phyloP scores from a whole-genome alignment of 306 rosid species.

The Trifolium repens region DNA sequence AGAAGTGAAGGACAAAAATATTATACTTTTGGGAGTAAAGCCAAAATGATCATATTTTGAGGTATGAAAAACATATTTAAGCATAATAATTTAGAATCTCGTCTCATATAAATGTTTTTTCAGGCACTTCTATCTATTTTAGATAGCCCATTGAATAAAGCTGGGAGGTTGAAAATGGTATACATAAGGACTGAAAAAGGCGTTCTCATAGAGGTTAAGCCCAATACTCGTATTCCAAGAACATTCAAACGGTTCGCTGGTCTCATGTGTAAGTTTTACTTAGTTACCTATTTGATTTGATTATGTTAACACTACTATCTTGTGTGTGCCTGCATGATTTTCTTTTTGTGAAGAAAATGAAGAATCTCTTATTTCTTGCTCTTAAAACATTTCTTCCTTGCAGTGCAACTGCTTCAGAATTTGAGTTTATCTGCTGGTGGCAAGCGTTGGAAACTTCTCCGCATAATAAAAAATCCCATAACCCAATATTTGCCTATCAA shows the following conservation, averaged over 20 bases:
- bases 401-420: constrained; percentile 84
- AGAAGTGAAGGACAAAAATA: too few relatives aligned
- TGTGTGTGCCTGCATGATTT: background rate
- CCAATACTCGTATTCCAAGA: constrained; percentile 84
- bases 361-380: constrained; percentile 4
- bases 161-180: constrained; percentile 76
- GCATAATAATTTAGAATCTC: too few relatives aligned
- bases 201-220: constrained; percentile 79
- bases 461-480: constrained; percentile 78
- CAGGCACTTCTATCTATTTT: constrained; percentile 81
- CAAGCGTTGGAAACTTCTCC: constrained; percentile 71
- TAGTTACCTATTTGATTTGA: background rate
- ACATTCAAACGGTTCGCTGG: constrained; percentile 87
- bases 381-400: constrained; percentile 32
- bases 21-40: too few relatives aligned
- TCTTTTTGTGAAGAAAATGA: background rate
- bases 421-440: constrained; percentile 76
- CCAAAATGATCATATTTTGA: too few relatives aligned
- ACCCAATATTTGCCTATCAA: constrained; percentile 67
- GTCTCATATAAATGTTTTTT: constrained; percentile 1
- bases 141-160: constrained; percentile 84
- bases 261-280: constrained; percentile 72
- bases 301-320: background rate
- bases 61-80: too few relatives aligned
- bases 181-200: constrained; percentile 85